Base-by-base conservation (phyloP, 2,329 filamentous ascomycete genomes). In the Cladophialophora carrionii region DNA sequence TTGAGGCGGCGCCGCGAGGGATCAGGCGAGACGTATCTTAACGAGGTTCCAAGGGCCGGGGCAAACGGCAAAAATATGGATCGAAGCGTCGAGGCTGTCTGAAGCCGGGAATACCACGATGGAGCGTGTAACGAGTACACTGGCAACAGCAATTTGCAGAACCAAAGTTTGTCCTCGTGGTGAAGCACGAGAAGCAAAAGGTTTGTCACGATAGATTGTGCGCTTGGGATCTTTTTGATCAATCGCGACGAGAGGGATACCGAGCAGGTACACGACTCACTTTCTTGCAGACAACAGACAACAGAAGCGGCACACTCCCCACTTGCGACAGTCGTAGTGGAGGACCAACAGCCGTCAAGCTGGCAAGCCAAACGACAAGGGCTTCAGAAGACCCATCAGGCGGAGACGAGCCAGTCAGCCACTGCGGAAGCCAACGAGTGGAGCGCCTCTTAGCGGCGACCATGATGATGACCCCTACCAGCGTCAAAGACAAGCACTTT, bases 1-100 rank as follows among this genome's bases (percentile, higher is more conserved):
- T 68, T 64, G 61, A 65, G 63, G 63, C 63, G 63, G 61, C 53
- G 24, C 32, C 63, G 63, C 63, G 56, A 65, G 61, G 63, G 63
- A 66, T 64, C 61, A 66, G 61, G 66, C 66, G 66, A 68, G 61
- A 62, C 61, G 58, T 59, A 57, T 43, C 31, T 60, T 60, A 52
- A 60, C 57, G 59, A 55, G 51, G 14, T 46, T 26, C 49, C 51
- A 17, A 61, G 48, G 59, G 58, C 46, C 29, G 63, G 60, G 46
- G 29, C 29, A 62, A 26, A 51, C 58, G 51, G 64, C 58, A 66
- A 58, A 59, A 55, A 24, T 55, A 24, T 62, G 59, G 61, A 54
- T 32, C 52, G 20, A 43, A 49, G 52, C 34, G 52, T 51, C 56
- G 59, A 54, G 34, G 59, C 49, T 32, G 51, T 32, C 31, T 61